Evolutionary conservation across 2,329 filamentous ascomycete species (phyloP), one percentile per base, ranked within the genome.

Genomic region (Thielaviopsis cerberus): DNA sequence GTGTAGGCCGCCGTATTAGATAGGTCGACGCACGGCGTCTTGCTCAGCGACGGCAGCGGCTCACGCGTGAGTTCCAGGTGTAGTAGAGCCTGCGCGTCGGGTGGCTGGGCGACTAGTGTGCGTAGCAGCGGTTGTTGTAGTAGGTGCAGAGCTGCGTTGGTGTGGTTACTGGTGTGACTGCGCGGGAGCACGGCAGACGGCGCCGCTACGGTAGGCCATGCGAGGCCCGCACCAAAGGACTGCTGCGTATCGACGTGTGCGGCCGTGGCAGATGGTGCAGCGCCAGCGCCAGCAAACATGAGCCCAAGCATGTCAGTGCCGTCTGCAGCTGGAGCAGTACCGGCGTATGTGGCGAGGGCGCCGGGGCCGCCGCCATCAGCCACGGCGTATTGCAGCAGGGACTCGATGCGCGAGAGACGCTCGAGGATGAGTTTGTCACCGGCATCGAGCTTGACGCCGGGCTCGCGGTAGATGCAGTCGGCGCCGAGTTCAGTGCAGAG

Each of bases 341-440:
- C 68, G 88, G 90, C 45, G 70, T 73, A 66, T 75, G 66, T 58
- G 75, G 79, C 23, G 75, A n/a, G n/a, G n/a, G n/a, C n/a, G n/a
- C n/a, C 79, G 85, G 85, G 89, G 2, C 85, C 86, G 5, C 83
- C 85, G 62, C 89, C 75, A 4, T 85, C 85, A 59, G 78, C 72
- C 63, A 88, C 72, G 63, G 74, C 85, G 62, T 83, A 81, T 67
- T 90, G 85, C n/a, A 92, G 74, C 51, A 92, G 72, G 55, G 76
- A 84, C 69, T 92, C 87, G 65, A 92, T 90, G 57, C 85, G 81
- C 64, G 78, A 81, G 37, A 92, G 74, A 58, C 85, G 83, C 67
- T 91, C 87, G 41, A 92, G 72, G 61, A 92, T 92, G 59, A 92
- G 74, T 71, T 90, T 91, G 73, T 91, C 87, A 63, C 87, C 87